Evolutionary conservation across 306 rosid species (phyloP), one percentile per base, ranked within the genome.

Genomic region (Cucurbita moschata): DNA sequence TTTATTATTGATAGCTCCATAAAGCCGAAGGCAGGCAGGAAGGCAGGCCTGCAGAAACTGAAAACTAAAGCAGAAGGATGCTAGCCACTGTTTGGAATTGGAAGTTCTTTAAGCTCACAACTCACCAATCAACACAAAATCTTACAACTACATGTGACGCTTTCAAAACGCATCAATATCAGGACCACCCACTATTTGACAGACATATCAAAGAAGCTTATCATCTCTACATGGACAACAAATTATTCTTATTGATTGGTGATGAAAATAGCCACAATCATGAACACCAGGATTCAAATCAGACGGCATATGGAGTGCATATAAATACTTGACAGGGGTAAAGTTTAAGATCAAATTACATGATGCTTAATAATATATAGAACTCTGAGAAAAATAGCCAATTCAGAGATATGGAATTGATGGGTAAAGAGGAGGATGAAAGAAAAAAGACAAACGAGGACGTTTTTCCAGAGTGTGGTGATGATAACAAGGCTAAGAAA

Each of bases 391-490:
- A 66, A 85, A 86, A 83, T 79, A 80, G 83, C 80, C 67, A 78
- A 86, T 84, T 78, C 83, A 78, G 80, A 85, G 86, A 82, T 88
- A 85, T 83, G 76, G 73, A 72, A 79, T 76, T 83, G 87, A 89
- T 37, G 80, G 51, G 47, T 35, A n/a, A 65, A 23, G 21, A 43
- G n/a, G 4, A 6, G 14, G 73, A 80, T 3, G 6, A 40, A 18
- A 21, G 46, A 47, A 39, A 16, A 44, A 39, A 18, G 12, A 62
- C 13, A 38, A 73, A 82, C 81, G 50, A 76, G 79, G 70, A 80
- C 79, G 83, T 76, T 81, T 62, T 84, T 90, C 84, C 86, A 90
- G 67, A 87, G 78, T 75, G 82, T 82, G 78, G 80, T 77, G 72
- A 49, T 46, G 79, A 81, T 80, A 84, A 30, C 35, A 30, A 77